phyloP scores from a whole-genome alignment of 2,329 filamentous ascomycete species.

The Microsporum canis region DNA sequence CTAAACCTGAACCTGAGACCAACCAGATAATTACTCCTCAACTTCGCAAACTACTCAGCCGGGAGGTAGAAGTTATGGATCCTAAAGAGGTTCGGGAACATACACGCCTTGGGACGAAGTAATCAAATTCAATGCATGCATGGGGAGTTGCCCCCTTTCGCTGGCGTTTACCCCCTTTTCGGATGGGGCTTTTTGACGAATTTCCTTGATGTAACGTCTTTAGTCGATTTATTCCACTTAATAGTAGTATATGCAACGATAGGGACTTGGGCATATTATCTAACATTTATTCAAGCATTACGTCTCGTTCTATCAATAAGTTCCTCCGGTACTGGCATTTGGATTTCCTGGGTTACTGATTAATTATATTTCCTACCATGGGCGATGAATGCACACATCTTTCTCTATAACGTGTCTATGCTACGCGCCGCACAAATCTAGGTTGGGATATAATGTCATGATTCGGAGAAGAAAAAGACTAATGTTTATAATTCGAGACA shows the following conservation, averaged over 20 bases:
- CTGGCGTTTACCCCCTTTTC: background rate
- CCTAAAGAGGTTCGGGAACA: conserved; percentile 37
- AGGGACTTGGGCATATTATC: background rate
- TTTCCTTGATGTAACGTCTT: background rate
- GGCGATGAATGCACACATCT: background rate
- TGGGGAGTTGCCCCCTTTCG: background rate
- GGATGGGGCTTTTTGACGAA: background rate
- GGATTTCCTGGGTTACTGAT: background rate
- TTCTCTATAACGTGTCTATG: background rate
- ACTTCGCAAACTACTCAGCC: conserved; percentile 44
- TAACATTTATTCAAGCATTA: background rate
- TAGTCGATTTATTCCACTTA: background rate
- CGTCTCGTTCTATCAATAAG: background rate
- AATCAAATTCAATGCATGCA: background rate
- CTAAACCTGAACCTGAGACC: conserved; percentile 6
- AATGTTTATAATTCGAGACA: background rate
- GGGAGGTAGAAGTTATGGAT: conserved; percentile 28
- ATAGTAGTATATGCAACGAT: background rate
- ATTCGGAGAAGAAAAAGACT: background rate
- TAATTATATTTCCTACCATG: background rate
- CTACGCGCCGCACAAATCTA: background rate
- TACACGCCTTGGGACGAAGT: conserved; percentile 23
- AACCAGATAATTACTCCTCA: conserved; percentile 40
- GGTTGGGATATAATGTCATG: background rate
- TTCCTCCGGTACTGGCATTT: background rate